These are phyloP conservation scores for Neurospora intermedia DNA, from an alignment of 495 filamentous ascomycete genomes.

Conservation along the genomic window DNA sequence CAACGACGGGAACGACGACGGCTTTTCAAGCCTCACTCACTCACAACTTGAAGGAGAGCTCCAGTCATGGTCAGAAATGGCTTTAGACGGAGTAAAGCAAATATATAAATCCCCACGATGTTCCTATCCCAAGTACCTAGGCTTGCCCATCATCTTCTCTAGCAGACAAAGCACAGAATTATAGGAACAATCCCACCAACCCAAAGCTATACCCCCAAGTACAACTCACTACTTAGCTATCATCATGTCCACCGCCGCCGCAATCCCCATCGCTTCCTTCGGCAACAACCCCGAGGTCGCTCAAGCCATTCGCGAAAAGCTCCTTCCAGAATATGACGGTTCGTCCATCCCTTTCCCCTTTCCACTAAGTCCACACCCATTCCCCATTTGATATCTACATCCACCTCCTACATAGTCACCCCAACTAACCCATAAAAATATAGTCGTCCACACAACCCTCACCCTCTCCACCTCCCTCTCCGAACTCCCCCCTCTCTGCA, in stretches of 20 bases:
- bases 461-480: conserved; percentile 6
- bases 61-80: not conserved
- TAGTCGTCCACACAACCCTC: conserved; percentile 21
- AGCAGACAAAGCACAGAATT: not conserved
- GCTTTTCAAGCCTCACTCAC: not conserved
- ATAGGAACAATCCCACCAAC: not conserved
- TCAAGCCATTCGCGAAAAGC: conserved; percentile 7
- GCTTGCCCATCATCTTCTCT: not conserved
- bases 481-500: conserved; percentile 18
- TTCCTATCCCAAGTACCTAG: not conserved
- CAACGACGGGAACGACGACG: not conserved
- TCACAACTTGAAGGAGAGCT: not conserved
- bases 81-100: not conserved
- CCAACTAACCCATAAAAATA: no score
- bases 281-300: conserved; percentile 18
- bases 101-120: not conserved
- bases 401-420: no score
- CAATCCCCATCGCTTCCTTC: conserved; percentile 18
- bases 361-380: not conserved
- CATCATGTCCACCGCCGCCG: not conserved
- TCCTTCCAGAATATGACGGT: conserved; percentile 24
- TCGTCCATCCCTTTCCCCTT: not conserved
- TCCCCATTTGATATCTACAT: no score
- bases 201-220: not conserved
- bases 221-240: no score